These are phyloP conservation scores for Gypsophila paniculata DNA, from an alignment of 179 eudicot genomes.

Conservation along the genomic window DNA sequence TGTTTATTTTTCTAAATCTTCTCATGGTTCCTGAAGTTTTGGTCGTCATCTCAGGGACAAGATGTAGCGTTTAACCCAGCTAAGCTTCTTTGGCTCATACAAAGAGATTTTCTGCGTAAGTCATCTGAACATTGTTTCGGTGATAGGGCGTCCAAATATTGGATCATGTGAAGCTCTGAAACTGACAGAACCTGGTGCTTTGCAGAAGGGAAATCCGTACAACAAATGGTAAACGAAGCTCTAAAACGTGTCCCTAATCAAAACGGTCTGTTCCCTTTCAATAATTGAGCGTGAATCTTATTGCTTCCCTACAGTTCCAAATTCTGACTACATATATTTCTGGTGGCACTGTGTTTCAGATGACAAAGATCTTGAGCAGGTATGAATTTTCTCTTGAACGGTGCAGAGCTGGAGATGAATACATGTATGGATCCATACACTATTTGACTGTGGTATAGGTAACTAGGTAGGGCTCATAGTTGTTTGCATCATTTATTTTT, in stretches of 20 bases:
- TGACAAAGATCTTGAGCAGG: conserved; percentile 91
- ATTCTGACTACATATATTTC: conserved; percentile 29
- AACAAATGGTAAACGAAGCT: conserved; percentile 81
- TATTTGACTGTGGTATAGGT: neutral
- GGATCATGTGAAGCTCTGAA: neutral
- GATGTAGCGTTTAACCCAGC: conserved; percentile 98
- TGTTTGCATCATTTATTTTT: conserved; percentile 7
- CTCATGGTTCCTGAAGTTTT: neutral
- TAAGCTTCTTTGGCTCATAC: conserved; percentile 94
- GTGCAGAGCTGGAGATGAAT: neutral
- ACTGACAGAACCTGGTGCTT: conserved; percentile 17
- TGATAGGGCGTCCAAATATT: neutral
- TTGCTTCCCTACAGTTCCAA: neutral
- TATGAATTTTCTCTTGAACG: conserved; percentile 19
- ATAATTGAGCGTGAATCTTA: conserved; percentile 2
- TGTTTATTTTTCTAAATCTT: neutral
- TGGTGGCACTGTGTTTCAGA: conserved; percentile 42
- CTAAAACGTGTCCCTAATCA: conserved; percentile 64
- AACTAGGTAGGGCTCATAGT: conserved; percentile 6
- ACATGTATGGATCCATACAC: neutral
- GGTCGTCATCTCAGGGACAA: conserved; percentile 54
- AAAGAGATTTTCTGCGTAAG: conserved; percentile 96
- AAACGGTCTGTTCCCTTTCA: conserved; percentile 39
- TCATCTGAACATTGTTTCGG: neutral
- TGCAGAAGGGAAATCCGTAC: conserved; percentile 61